A percentile compares a stretch with the other conserved stretches of the same genome.
phyloP scores from a whole-genome alignment of 805 yeast species.

The Saitoella complicata region DNA sequence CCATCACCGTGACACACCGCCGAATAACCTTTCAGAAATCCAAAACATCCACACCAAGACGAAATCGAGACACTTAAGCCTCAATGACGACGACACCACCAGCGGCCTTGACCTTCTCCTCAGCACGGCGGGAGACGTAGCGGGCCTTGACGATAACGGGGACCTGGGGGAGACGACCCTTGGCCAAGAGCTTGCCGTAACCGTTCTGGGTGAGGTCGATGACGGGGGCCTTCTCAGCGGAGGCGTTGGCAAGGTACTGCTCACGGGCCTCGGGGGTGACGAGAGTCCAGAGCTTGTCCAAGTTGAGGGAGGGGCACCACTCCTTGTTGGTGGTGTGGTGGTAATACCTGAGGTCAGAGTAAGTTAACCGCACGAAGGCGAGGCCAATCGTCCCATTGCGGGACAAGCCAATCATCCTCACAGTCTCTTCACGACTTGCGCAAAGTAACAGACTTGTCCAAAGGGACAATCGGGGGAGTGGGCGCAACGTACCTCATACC shows the following conservation, averaged over 20 bases:
- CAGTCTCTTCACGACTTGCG: too few relatives aligned
- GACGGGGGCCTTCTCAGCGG: constrained; percentile 90
- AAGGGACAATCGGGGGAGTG: too few relatives aligned
- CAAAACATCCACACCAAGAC: too few relatives aligned
- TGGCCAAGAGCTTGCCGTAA: constrained; percentile 99
- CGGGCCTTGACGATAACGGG: constrained; percentile 99
- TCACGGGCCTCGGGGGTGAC: constrained; percentile 89
- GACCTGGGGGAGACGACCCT: constrained; percentile 94
- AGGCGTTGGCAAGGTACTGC: constrained; percentile 70
- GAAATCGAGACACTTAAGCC: constrained; percentile 46
- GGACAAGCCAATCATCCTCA: neutral
- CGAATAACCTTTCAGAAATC: neutral
- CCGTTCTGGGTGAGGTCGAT: constrained; percentile 99
- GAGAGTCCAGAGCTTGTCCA: constrained; percentile 97
- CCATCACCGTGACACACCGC: too few relatives aligned
- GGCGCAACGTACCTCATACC: constrained; percentile 68
- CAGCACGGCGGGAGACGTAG: constrained; percentile 97
- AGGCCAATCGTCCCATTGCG: neutral
- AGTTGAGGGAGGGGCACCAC: constrained; percentile 97
- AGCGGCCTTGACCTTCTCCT: constrained; percentile 98
- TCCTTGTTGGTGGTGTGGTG: constrained; percentile 84
- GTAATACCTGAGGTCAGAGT: constrained; percentile 36
- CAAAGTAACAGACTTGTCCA: neutral
- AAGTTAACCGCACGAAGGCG: neutral
- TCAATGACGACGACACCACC: constrained; percentile 99